Conservation (phyloP, 192 early-diverging fungal species). For the Linderina pennispora region DNA sequence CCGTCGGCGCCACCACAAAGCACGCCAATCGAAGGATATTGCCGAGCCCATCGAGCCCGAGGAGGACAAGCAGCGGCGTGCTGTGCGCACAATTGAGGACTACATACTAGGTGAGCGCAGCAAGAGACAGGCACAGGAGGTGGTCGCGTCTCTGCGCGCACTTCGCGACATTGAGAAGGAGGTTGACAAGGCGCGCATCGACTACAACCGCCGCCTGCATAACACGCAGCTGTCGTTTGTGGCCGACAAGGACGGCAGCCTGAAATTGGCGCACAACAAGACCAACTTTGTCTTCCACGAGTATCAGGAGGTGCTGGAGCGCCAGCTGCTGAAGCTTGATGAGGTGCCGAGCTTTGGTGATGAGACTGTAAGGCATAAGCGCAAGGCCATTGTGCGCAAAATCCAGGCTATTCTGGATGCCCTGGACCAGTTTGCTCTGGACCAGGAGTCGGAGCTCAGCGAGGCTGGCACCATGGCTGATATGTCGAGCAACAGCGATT, state of each 20-base stretch:
- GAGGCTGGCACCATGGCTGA: slow-evolving; percentile 13
- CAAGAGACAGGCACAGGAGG: slow-evolving; percentile 1
- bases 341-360: slow-evolving; percentile 21
- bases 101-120: slow-evolving; percentile 8
- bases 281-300: slow-evolving; percentile 25
- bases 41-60: neutral
- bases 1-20: slow-evolving; percentile 11
- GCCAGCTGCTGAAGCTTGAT: slow-evolving; percentile 18
- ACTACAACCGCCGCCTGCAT: slow-evolving; percentile 25
- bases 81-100: slow-evolving; percentile 16
- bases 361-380: slow-evolving; percentile 11
- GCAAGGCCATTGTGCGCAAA: slow-evolving; percentile 22
- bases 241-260: slow-evolving; percentile 24
- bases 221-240: slow-evolving; percentile 43
- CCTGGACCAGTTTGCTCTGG: slow-evolving; percentile 24
- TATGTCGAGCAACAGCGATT: slow-evolving; percentile 25
- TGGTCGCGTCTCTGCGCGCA: slow-evolving; percentile 3
- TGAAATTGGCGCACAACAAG: slow-evolving; percentile 29
- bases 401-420: slow-evolving; percentile 35
- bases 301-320: slow-evolving; percentile 33
- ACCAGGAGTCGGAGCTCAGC: slow-evolving; percentile 30
- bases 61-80: slow-evolving; percentile 2
- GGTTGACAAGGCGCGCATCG: slow-evolving; percentile 20
- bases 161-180: slow-evolving; percentile 19
- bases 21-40: neutral